Evolutionary conservation across 495 filamentous ascomycete species (phyloP), one percentile per base, ranked within the genome.

Genomic region (Neurospora sp.): DNA sequence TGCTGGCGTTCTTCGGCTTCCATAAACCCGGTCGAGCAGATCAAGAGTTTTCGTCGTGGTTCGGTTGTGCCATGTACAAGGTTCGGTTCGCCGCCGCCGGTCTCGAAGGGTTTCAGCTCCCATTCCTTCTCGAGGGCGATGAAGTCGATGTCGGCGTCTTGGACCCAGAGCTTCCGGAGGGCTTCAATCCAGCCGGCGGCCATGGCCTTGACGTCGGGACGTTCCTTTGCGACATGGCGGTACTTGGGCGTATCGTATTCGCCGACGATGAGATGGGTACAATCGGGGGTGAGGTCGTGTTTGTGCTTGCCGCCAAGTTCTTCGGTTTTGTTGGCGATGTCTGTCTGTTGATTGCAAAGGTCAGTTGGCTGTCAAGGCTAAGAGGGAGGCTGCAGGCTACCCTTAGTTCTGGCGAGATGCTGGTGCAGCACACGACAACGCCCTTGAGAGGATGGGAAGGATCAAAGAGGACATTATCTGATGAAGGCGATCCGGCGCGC

Each of bases 261-360:
- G 77, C 94, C 96, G 74, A 97, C 92, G 75, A 99, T 88, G 39
- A 99, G 87, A 83, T 99, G 96, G 3, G 96, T 99, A 73, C 97
- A 94, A 79, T 98, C 93, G 65, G 92, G 92, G 40, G 96, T 98
- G n/a, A 99, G 90, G 80, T 98, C 93, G 77, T 92, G 89, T 72
- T 91, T 90, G 84, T 95, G 91, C 72, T 86, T 82, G 39, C 94
- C 96, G 73, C 96, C 96, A 87, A 99, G 95, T 75, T 96, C 88
- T 76, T 84, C 80, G 12, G 91, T 92, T 73, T 91, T 88, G 39
- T 83, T 79, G 18, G 88, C 88, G 45, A 98, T 85, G 71, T 90
- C 86, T 59, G 88, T 87, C 95, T 97, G 72, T n/a, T 68, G 1
- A 39, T 65, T 22, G 35, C 70, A 9, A 18, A 45, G 9, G 27